Conservation (phyloP, 371 early-diverging fungal genomes). For the Mucor indicus region DNA sequence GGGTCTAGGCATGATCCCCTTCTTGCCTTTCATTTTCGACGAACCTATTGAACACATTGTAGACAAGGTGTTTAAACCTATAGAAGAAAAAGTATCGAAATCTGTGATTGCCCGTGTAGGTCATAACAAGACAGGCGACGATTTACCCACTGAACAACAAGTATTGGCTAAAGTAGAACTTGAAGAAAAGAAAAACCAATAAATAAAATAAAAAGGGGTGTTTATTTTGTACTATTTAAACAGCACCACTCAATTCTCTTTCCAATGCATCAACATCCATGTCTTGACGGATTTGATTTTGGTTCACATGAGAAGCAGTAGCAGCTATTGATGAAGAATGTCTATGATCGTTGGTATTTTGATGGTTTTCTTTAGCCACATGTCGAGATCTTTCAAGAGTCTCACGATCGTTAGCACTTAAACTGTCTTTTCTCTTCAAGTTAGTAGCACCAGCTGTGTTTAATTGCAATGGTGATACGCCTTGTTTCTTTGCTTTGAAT, state of each 20-base stretch:
- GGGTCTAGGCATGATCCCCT: constrained; percentile 70
- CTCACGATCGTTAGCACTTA: constrained; percentile 28
- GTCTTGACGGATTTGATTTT: constrained; percentile 14
- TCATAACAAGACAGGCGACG: constrained; percentile 26
- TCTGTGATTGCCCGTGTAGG: constrained; percentile 18
- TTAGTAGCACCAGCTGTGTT: constrained; percentile 30
- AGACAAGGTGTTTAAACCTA: constrained; percentile 61
- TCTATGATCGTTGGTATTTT: constrained; percentile 1
- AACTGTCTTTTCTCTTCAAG: constrained; percentile 48
- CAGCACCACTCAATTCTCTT: constrained; percentile 53
- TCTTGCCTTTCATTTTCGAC: constrained; percentile 73
- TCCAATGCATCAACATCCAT: constrained; percentile 66
- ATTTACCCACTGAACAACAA: constrained; percentile 13
- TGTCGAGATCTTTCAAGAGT: constrained; percentile 41
- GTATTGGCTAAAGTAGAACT: constrained; percentile 4
- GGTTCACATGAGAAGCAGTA: constrained; percentile 15
- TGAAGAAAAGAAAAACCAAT: constrained; percentile 9
- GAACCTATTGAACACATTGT: constrained; percentile 69
- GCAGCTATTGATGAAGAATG: constrained; percentile 16
- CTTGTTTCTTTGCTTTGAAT: constrained; percentile 52
- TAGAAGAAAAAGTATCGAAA: constrained; percentile 24
- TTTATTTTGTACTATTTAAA: not conserved
- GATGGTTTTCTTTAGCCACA: constrained; percentile 21
- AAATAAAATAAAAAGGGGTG: not conserved
- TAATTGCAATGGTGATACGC: constrained; percentile 24